phyloP scores from a whole-genome alignment of 768 basidiomycete genomes.

The Obba rivulosa region DNA sequence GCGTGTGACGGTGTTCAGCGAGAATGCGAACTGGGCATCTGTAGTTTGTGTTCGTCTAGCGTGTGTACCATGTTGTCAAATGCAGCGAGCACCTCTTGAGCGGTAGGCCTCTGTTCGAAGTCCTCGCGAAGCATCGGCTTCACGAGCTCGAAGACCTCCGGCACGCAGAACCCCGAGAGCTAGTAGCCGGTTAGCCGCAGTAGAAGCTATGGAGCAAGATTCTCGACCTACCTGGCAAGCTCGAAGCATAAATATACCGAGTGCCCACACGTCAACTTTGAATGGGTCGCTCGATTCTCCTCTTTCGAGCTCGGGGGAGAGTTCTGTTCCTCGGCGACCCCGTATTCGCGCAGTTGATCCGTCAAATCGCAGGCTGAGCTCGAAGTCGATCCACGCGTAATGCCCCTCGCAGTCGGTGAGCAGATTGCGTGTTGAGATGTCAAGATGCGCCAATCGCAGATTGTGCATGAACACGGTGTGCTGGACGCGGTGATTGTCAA shows the following conservation, averaged over 20 bases:
- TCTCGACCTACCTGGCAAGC: conserved; percentile 51
- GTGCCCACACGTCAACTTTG: conserved; percentile 71
- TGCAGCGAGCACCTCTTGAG: conserved; percentile 39
- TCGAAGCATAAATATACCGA: conserved; percentile 58
- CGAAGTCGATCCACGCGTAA: conserved; percentile 74
- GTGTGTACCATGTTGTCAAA: conserved; percentile 46
- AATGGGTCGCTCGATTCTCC: conserved; percentile 51
- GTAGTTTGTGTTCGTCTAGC: conserved; percentile 32
- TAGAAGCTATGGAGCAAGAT: neutral
- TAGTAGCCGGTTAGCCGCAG: conserved; percentile 21
- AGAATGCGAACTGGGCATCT: neutral
- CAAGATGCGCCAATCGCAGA: conserved; percentile 61
- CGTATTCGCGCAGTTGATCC: conserved; percentile 33
- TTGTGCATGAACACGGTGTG: conserved; percentile 69
- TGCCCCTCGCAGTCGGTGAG: conserved; percentile 58
- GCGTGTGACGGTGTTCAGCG: neutral
- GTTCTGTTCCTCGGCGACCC: conserved; percentile 53
- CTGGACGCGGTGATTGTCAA: conserved; percentile 26
- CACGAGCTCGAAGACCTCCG: conserved; percentile 53
- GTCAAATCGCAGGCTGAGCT: conserved; percentile 54
- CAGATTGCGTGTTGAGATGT: conserved; percentile 66
- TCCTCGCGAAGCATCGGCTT: conserved; percentile 54
- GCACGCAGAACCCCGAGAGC: conserved; percentile 53
- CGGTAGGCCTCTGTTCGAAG: conserved; percentile 48
- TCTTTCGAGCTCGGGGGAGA: conserved; percentile 64